Conservation (phyloP, 768 basidiomycete genomes). For the Boletus tomentosulus region DNA sequence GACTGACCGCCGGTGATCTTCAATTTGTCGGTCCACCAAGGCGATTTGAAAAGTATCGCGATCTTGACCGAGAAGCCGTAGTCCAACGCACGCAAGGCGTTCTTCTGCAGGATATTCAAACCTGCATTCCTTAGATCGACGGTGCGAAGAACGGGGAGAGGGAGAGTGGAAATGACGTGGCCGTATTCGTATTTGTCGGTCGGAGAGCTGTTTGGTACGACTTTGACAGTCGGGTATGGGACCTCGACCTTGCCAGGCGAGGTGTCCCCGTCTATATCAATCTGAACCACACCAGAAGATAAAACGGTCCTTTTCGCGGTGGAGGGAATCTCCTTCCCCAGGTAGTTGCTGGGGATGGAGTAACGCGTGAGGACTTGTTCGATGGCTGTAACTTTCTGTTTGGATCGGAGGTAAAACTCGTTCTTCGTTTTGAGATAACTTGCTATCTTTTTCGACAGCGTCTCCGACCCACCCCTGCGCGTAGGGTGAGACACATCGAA, state of each 20-base stretch:
- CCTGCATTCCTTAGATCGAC: conserved; percentile 29
- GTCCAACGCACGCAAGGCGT: conserved; percentile 35
- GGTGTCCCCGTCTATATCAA: neutral
- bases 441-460: neutral
- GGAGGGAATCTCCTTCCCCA: neutral
- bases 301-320: neutral
- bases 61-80: conserved; percentile 41
- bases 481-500: neutral
- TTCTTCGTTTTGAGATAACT: neutral
- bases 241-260: neutral
- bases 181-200: conserved; percentile 19
- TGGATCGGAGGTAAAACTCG: neutral
- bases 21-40: conserved; percentile 40
- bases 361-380: neutral
- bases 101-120: conserved; percentile 29
- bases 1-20: conserved; percentile 39
- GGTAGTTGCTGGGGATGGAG: neutral
- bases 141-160: conserved; percentile 34
- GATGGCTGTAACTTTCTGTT: neutral
- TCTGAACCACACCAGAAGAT: neutral
- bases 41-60: conserved; percentile 38
- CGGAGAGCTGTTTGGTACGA: neutral
- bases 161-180: conserved; percentile 41
- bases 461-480: neutral
- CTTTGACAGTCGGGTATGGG: neutral